Evolutionary conservation across 2,329 filamentous ascomycete genomes (phyloP).

Genomic region (Amauroascus niger): DNA sequence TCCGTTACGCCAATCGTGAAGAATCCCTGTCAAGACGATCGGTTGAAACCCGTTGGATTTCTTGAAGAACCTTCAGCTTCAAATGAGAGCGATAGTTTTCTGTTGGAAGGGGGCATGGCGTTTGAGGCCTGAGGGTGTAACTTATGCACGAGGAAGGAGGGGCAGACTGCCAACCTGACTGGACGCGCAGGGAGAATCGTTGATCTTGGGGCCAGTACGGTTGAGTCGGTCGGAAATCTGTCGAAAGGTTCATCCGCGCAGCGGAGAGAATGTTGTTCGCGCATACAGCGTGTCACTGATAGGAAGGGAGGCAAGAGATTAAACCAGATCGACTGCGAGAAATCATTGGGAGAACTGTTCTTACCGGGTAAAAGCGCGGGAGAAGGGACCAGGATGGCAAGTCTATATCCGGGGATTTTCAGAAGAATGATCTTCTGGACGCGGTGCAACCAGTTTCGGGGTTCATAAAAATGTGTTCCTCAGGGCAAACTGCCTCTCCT

Average conservation of each 20-base stretch:
- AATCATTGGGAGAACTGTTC: no score
- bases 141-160: not conserved
- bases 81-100: not conserved
- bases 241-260: no score
- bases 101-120: slow-evolving; percentile 1
- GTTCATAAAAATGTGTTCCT: no score
- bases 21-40: slow-evolving; percentile 3
- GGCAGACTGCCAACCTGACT: not conserved
- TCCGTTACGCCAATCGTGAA: not conserved
- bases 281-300: no score
- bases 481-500: not conserved
- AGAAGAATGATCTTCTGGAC: not conserved
- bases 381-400: not conserved
- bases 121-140: not conserved
- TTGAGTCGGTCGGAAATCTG: no score
- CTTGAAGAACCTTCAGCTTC: slow-evolving; percentile 6
- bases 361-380: no score
- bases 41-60: slow-evolving; percentile 7
- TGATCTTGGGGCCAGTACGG: no score
- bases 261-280: no score
- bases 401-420: not conserved
- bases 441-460: not conserved
- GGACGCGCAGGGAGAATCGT: not conserved
- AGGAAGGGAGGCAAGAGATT: no score
- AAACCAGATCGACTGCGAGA: no score